These are phyloP conservation scores for Ascomycota sp. DNA, from an alignment of 2,329 filamentous ascomycete species.

Conservation along the genomic window DNA sequence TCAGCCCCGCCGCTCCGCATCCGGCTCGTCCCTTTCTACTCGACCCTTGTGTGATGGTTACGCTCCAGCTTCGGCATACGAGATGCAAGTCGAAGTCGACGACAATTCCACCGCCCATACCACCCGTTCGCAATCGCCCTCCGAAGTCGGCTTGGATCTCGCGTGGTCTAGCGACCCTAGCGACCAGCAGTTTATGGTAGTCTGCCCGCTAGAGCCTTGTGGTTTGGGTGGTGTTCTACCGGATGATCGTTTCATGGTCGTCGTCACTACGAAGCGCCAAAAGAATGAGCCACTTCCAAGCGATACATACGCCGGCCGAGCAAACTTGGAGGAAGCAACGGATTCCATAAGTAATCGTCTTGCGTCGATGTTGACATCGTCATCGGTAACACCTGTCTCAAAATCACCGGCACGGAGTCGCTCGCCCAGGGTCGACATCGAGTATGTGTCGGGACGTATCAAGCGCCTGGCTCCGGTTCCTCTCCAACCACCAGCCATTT, in stretches of 20 bases:
- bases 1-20: constrained; percentile 19
- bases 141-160: constrained; percentile 22
- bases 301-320: neutral
- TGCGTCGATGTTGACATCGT: constrained; percentile 19
- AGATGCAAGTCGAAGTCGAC: constrained; percentile 14
- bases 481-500: constrained; percentile 31
- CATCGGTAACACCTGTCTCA: constrained; percentile 7
- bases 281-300: constrained; percentile 7
- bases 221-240: constrained; percentile 38
- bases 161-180: constrained; percentile 23
- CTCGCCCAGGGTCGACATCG: constrained; percentile 15
- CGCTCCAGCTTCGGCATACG: constrained; percentile 4
- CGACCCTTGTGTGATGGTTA: constrained; percentile 26
- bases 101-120: too few relatives aligned
- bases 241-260: constrained; percentile 42
- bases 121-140: constrained; percentile 14
- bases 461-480: constrained; percentile 24
- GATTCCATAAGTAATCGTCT: constrained; percentile 21
- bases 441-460: constrained; percentile 23
- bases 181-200: constrained; percentile 18
- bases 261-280: constrained; percentile 28
- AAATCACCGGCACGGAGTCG: constrained; percentile 1
- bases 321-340: constrained; percentile 11
- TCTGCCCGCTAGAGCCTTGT: constrained; percentile 29
- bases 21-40: constrained; percentile 28